phyloP scores from a whole-genome alignment of 2,329 filamentous ascomycete genomes.

The Pyricularia pennisetigena region DNA sequence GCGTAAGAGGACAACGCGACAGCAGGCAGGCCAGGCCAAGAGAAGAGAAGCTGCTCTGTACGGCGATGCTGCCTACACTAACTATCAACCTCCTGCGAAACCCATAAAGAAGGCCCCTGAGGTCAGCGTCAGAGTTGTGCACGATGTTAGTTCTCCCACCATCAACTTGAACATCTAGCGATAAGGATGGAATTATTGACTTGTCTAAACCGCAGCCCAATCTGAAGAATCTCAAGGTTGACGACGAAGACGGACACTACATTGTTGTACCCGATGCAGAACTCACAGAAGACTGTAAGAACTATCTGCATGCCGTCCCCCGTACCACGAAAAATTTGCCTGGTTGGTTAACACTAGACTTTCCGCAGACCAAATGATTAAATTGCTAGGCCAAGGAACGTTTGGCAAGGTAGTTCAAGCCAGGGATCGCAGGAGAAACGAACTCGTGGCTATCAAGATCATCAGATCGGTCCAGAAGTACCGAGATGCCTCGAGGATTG shows the following conservation, averaged over 20 bases:
- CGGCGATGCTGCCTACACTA: constrained; percentile 56
- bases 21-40: constrained; percentile 77
- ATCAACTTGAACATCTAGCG: not conserved
- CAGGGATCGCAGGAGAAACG: constrained; percentile 66
- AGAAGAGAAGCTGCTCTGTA: constrained; percentile 62
- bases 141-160: constrained; percentile 41
- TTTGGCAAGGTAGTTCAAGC: constrained; percentile 98
- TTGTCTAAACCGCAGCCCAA: constrained; percentile 21
- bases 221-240: constrained; percentile 62
- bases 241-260: constrained; percentile 96
- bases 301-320: not conserved
- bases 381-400: constrained; percentile 88
- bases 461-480: constrained; percentile 98
- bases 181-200: constrained; percentile 6
- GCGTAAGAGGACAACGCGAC: constrained; percentile 73
- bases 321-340: constrained; percentile 12
- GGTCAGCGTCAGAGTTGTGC: constrained; percentile 52
- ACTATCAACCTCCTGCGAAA: constrained; percentile 78
- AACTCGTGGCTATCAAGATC: constrained; percentile 88
- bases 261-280: constrained; percentile 82
- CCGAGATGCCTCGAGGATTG: constrained; percentile 88
- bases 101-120: constrained; percentile 86
- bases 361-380: constrained; percentile 68
- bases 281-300: constrained; percentile 82
- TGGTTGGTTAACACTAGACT: not conserved